Percentiles rank a stretch among this genome's conserved stretches.
These are phyloP conservation scores for Ophiobolus disseminans DNA, from an alignment of 2,329 filamentous ascomycete species.

Conservation along the genomic window DNA sequence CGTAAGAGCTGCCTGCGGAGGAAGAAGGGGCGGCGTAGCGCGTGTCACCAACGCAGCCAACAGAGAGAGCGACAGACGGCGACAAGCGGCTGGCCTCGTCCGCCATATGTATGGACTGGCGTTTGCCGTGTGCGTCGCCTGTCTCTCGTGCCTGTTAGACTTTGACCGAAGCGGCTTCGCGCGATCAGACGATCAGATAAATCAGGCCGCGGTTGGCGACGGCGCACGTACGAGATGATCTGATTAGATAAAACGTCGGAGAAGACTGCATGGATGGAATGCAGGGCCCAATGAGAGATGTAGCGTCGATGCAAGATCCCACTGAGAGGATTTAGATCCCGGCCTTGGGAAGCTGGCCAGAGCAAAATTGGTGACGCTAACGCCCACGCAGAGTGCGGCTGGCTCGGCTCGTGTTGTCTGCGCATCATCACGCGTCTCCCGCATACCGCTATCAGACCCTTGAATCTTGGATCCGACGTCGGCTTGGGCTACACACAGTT, in stretches of 20 bases:
- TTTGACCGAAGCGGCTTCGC: constrained; percentile 31
- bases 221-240: constrained; percentile 23
- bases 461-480: not conserved
- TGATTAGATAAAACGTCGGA: constrained; percentile 30
- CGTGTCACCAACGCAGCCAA: constrained; percentile 29
- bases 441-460: not conserved
- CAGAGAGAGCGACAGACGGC: constrained; percentile 26
- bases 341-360: constrained; percentile 2
- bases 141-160: constrained; percentile 6
- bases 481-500: constrained; percentile 3
- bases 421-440: constrained; percentile 16
- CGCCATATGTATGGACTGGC: constrained; percentile 35
- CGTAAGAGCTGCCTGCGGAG: constrained; percentile 36
- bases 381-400: constrained; percentile 7
- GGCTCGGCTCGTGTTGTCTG: constrained; percentile 17
- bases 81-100: constrained; percentile 21
- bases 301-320: not conserved
- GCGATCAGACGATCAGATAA: constrained; percentile 40
- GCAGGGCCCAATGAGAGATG: not conserved
- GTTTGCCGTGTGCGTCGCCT: constrained; percentile 26
- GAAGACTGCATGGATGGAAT: not conserved
- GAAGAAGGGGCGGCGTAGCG: constrained; percentile 22
- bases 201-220: constrained; percentile 9
- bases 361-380: constrained; percentile 4
- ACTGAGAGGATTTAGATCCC: not conserved